phyloP scores from a whole-genome alignment of 169 alveolate species.

The Plasmodium inui region DNA sequence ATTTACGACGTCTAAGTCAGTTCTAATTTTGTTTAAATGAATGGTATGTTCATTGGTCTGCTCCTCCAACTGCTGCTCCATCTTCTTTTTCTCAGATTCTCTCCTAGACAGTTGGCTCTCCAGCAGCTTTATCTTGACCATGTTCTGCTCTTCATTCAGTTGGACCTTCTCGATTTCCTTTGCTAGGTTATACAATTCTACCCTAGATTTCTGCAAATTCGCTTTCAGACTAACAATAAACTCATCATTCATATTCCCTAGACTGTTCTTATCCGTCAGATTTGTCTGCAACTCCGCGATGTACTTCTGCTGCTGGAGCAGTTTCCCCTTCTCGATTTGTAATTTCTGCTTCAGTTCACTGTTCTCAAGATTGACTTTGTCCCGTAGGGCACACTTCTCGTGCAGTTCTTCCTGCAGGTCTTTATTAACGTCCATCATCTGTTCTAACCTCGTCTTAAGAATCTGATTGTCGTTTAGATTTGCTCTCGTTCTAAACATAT shows the following conservation, averaged over 20 bases:
- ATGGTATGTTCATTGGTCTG: not conserved
- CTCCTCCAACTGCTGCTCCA: not conserved
- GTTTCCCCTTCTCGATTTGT: conserved; percentile 26
- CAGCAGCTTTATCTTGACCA: not conserved
- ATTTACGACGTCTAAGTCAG: conserved; percentile 24
- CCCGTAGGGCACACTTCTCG: not conserved
- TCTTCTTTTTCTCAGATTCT: conserved; percentile 3
- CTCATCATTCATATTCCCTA: not conserved
- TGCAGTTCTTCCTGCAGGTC: conserved; percentile 31
- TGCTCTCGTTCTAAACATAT: not conserved
- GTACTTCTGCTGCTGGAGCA: conserved; percentile 30
- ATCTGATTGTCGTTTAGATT: conserved; percentile 13
- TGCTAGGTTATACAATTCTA: conserved; percentile 7
- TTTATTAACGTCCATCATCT: conserved; percentile 20
- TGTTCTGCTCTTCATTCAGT: conserved; percentile 18
- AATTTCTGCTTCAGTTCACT: conserved; percentile 15
- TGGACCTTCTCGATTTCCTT: conserved; percentile 9
- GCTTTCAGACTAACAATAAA: not conserved
- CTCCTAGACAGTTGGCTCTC: not conserved
- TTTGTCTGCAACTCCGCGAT: conserved; percentile 21
- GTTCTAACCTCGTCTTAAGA: conserved; percentile 30
- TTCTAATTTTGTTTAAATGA: conserved; percentile 11
- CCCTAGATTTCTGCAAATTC: conserved; percentile 4
- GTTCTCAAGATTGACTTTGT: conserved; percentile 29
- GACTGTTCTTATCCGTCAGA: not conserved